phyloP scores from a whole-genome alignment of 2,329 filamentous ascomycete genomes.

The Cordyceps pruinosa region DNA sequence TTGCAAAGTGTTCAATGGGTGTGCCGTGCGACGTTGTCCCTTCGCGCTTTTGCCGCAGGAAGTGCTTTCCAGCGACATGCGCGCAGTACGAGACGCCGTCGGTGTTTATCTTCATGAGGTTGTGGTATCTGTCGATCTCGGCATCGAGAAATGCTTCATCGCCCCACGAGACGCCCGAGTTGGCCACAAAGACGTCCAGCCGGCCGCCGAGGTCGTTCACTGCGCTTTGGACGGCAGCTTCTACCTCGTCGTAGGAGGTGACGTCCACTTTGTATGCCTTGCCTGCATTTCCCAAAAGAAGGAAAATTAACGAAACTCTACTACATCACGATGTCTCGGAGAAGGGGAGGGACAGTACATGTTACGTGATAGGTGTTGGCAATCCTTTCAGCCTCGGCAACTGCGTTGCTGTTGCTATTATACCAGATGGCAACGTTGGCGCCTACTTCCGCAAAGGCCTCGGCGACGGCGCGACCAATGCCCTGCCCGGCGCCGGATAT shows the following conservation, averaged over 20 bases:
- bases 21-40: slow-evolving; percentile 56
- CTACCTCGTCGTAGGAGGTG: slow-evolving; percentile 44
- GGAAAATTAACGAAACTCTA: no score
- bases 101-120: slow-evolving; percentile 64
- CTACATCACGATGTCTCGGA: no score
- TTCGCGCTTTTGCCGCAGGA: slow-evolving; percentile 62
- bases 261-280: slow-evolving; percentile 58
- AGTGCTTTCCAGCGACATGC: slow-evolving; percentile 61
- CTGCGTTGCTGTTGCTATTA: slow-evolving; percentile 59
- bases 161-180: slow-evolving; percentile 69
- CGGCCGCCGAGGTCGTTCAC: slow-evolving; percentile 64
- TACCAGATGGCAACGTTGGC: slow-evolving; percentile 69
- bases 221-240: slow-evolving; percentile 43
- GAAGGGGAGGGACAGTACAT: slow-evolving; percentile 38
- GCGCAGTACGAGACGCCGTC: slow-evolving; percentile 76
- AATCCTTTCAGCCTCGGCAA: slow-evolving; percentile 55
- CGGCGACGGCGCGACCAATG: slow-evolving; percentile 58
- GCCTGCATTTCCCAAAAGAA: slow-evolving; percentile 33
- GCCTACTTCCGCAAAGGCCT: slow-evolving; percentile 61
- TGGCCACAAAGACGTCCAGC: slow-evolving; percentile 73
- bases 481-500: slow-evolving; percentile 61
- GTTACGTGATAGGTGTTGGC: slow-evolving; percentile 60
- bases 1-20: slow-evolving; percentile 51
- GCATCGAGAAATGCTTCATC: slow-evolving; percentile 62
- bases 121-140: slow-evolving; percentile 54